Evolutionary conservation across 1,139 yeast genomes (phyloP), one percentile per base, ranked within the genome.

Genomic region (Geotrichum fermentans): DNA sequence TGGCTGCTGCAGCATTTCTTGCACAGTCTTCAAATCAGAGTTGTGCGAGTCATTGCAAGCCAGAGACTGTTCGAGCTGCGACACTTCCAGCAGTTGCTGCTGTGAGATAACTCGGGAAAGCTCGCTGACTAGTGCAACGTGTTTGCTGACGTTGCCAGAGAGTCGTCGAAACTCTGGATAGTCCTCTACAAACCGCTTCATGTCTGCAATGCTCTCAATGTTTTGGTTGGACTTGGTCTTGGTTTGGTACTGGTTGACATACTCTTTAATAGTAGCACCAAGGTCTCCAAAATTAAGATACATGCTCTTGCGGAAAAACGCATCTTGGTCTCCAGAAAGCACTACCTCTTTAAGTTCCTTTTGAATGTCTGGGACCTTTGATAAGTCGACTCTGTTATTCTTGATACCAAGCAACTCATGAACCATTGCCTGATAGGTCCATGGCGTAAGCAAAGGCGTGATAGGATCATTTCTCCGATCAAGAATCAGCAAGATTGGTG

Each of bases 361-460:
- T 6, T 77, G 61, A 3, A 74, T 70, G 28, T 72, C 77, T 1
- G 73, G 70, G 7, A 74, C 68, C 3, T 56, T 56, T 1, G 82
- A 69, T 47, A 90, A 66, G 55, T 80, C 82, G 2, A 88, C 96
- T 4, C 92, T 77, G 59, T 92, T 92, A 62, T 88, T 83, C 18
- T 73, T 71, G 52, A 92, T 85, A 1, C 92, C 95, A 36, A 92
- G 72, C 32, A 88, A 75, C 63, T 94, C 97, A 64, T 92, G 96
- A 16, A 92, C 87, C 98, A 94, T 92, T 1, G 97, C 87, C 63
- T 92, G 97, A 66, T 89, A 92, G 0, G 98, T 90, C 99, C 99
- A 92, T 1, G 97, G 98, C 36, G 83, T 79, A 43, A 92, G 69
- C 40, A 92, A 71, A 1, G 99, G 97, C 0, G 99, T 92, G 28